Base-by-base conservation (phyloP, 371 early-diverging fungal species). In the Coemansia sp. region DNA sequence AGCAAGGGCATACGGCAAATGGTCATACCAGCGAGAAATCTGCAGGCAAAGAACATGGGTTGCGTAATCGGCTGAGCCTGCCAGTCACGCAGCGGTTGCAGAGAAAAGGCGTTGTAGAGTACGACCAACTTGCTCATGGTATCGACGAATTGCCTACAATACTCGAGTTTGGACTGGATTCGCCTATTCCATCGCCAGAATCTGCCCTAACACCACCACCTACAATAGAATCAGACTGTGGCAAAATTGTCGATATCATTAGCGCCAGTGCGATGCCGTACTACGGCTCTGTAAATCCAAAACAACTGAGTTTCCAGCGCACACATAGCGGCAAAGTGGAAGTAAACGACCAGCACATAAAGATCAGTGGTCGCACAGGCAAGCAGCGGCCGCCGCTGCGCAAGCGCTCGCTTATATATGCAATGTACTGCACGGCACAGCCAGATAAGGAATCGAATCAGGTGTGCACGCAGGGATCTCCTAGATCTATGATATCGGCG, bases 391-490 rank as follows among this genome's bases (percentile, higher is more conserved):
- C 63, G 4, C 73, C 73, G 2, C 58, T 66, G 31, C 73, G 73
- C 63, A 73, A 73, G 29, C 66, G 73, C 21, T 73, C 73, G 22
- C 73, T 73, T 13, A 73, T 73, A 18, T 73, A 73, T 42, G 73
- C 73, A 8, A 71, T 71, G 63, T 73, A 73, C 22, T 73, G 72
- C 63, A 73, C 72, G 1, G 72, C 73, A 5, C 65, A 73, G 37
- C 11, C 71, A 1, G 66, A 69, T n/a, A 31, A 4, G 40, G 22
- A 8, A 18, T 6, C 24, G 6, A 14, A 10, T 10, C 40, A 14
- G 58, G 13, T 5, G 40, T n/a, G 34, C 8, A 21, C 2, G 54
- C 54, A 16, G 4, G 5, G 40, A 26, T 6, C 54, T 14, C 24
- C 39, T 13, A 22, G 21, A 7, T 50, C 52, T 5, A n/a, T 62